Evolutionary conservation across 805 yeast genomes (phyloP).

Genomic region (Metschnikowia dekortorum): DNA sequence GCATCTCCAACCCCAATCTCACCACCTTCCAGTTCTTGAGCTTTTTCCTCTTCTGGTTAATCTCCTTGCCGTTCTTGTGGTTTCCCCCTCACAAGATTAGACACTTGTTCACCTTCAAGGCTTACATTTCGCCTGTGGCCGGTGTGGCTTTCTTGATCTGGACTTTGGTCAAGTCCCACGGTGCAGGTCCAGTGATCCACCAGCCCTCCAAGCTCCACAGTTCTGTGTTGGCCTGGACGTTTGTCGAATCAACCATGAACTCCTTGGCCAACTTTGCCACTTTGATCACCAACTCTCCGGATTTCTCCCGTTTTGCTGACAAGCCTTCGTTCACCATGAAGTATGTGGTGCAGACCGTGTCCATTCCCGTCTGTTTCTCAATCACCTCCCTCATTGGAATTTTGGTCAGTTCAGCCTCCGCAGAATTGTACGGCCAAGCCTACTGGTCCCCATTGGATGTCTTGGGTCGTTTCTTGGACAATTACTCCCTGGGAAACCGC

Average conservation of each 20-base stretch:
- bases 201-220: constrained; percentile 52
- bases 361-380: constrained; percentile 76
- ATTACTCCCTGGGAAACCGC: constrained; percentile 53
- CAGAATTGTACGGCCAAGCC: constrained; percentile 59
- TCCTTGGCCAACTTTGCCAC: constrained; percentile 84
- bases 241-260: constrained; percentile 72
- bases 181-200: constrained; percentile 68
- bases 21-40: constrained; percentile 70
- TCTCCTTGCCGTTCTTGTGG: constrained; percentile 75
- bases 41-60: constrained; percentile 79
- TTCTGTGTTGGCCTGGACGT: constrained; percentile 74
- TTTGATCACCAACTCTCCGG: constrained; percentile 84
- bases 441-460: constrained; percentile 86
- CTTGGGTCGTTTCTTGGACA: constrained; percentile 53
- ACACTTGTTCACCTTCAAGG: constrained; percentile 79
- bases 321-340: constrained; percentile 36
- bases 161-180: constrained; percentile 77
- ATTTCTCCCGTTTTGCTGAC: constrained; percentile 78
- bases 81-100: constrained; percentile 78
- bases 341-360: constrained; percentile 44
- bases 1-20: constrained; percentile 53
- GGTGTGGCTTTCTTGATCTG: constrained; percentile 80
- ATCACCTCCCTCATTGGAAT: constrained; percentile 82
- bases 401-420: constrained; percentile 75
- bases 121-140: constrained; percentile 74